Base-by-base conservation (phyloP, 2,329 filamentous ascomycete species). In the Cladosporium halotolerans region DNA sequence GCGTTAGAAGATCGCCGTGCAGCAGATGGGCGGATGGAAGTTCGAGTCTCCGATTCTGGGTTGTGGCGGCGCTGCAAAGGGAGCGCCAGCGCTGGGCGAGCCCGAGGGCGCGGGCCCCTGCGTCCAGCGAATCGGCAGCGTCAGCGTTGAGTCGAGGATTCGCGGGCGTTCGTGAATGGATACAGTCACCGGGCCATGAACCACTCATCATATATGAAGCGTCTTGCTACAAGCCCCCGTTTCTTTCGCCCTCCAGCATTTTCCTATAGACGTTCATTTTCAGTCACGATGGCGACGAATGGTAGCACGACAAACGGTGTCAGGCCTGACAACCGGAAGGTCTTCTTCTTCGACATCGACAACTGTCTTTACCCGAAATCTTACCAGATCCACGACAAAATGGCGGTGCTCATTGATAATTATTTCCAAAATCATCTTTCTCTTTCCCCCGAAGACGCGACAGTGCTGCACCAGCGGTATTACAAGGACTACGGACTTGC, bases 401-500 rank as follows among this genome's bases (percentile, higher is more conserved):
- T 99, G 93, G 84, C 84, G 33, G 78, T 83, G 50, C 77, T 96
- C 57, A 99, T 97, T 66, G 73, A 84, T 66, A 67, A 76, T 53
- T 85, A 82, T 68, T 84, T 85, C 63, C 70, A 79, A 58, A 74
- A 72, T 50, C 89, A 96, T 68, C 81, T 97, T 3, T 80, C 83
- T 18, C 75, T 97, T 2, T 78, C 81, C 1, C 76, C 78, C 61
- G 79, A 89, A 52, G 92, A 97, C 55, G 93, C 93, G n/a, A 82
- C 82, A 56, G 80, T 85, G 63, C 81, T 99, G 23, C 93, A 97
- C 71, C 79, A 83, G 69, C 88, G 91, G 63, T 99, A 99, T 76
- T 99, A 97, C 75, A 86, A 84, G 65, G 90, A 88, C 69, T 99
- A 99, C 68, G 93, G 95, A 31, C 82, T 99, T n/a, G 93, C 93